Base-by-base conservation (phyloP, 2,329 filamentous ascomycete species). In the Nemania serpens region DNA sequence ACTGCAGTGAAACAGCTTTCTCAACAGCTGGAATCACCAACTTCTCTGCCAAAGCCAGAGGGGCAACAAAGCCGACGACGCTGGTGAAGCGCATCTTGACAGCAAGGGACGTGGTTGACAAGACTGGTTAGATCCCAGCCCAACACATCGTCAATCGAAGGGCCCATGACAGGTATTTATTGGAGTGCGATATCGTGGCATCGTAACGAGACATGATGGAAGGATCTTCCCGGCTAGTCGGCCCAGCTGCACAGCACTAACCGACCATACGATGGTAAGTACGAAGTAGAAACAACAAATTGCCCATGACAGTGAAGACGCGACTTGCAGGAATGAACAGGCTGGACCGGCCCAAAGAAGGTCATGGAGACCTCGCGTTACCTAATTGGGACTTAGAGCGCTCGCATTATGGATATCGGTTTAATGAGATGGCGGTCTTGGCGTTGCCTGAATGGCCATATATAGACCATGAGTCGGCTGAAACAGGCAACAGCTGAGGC, bases 21-120 rank as follows among this genome's bases (percentile, higher is more conserved):
- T 68, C 58, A 2, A 69, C 65, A 42, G 63, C 66, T 49, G 67
- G 66, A 20, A 70, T 69, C 3, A 66, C 63, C 50, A 70, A 58
- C 47, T 47, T 63, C 45, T 69, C 66, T 25, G 62, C 68, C 12
- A 69, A 41, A 34, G 59, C 52, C 36, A 61, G 34, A 15, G 66
- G 66, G 42, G 67, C 42, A 33, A 64, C 48, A 17, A 68, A 54
- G 18, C 57, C 57, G 9, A 52, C 10, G 17, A 59, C 42, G 9
- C 55, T 43, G 25, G 60, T 20, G 36, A 68, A 63, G 52, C 59
- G 67, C 68, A 70, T 69, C 41, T 61, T 66, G 58, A 59, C 42
- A 47, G 22, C 11, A 12, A 42, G 29, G 13, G 25, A 41, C 36
- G 52, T 17, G 17, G 52, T 43, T 25, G 18, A 43, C 42, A 15